phyloP scores from a whole-genome alignment of 2,329 filamentous ascomycete species.

The Didymellaceae sp. region DNA sequence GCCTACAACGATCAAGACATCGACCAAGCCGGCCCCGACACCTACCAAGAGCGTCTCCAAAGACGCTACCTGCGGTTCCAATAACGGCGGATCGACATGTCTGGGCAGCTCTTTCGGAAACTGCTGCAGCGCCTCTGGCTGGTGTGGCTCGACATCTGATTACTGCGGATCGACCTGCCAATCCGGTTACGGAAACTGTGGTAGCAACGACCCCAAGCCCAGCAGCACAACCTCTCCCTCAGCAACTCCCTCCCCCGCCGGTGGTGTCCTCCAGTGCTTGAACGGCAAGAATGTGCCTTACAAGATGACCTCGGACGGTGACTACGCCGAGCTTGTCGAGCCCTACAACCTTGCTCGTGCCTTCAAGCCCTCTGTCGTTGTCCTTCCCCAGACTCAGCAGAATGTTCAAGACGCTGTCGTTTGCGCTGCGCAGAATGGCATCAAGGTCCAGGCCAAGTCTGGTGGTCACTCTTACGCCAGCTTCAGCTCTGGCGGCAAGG shows the following conservation, averaged over 20 bases:
- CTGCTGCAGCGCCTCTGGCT: conserved; percentile 51
- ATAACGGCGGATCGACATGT: conserved; percentile 39
- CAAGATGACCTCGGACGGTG: conserved; percentile 34
- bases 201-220: conserved; percentile 20
- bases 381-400: conserved; percentile 59
- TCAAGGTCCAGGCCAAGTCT: conserved; percentile 67
- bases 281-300: conserved; percentile 44
- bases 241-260: conserved; percentile 19
- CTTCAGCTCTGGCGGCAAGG: conserved; percentile 57
- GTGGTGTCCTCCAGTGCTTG: conserved; percentile 37
- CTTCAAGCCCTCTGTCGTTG: conserved; percentile 61
- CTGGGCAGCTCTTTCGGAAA: conserved; percentile 36
- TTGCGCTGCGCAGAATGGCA: conserved; percentile 59
- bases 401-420: conserved; percentile 65
- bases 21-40: conserved; percentile 13
- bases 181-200: conserved; percentile 39
- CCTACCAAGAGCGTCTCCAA: conserved; percentile 39
- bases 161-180: conserved; percentile 45
- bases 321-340: conserved; percentile 37
- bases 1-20: conserved; percentile 20
- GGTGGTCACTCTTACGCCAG: conserved; percentile 70
- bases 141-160: conserved; percentile 50
- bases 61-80: conserved; percentile 53
- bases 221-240: conserved; percentile 24
- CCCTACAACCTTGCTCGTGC: conserved; percentile 48